phyloP scores from a whole-genome alignment of 179 eudicot genomes.

The Beta lomatogona region DNA sequence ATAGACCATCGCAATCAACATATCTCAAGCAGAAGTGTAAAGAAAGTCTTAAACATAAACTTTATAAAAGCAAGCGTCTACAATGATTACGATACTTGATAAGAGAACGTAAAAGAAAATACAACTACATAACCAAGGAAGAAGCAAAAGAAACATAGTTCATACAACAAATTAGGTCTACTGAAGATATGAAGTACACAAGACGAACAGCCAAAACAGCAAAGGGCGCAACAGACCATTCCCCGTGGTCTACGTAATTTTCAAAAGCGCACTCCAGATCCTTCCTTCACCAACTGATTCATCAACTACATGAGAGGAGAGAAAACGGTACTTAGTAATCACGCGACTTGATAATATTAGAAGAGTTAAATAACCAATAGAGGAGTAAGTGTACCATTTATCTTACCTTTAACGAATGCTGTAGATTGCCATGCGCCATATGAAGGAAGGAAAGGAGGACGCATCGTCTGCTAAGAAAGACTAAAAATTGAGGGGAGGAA shows the following conservation, averaged over 20 bases:
- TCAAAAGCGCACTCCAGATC: conserved; percentile 21
- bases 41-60: not conserved
- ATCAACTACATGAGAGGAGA: conserved; percentile 18
- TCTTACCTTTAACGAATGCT: conserved; percentile 29
- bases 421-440: conserved; percentile 13
- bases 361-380: not conserved
- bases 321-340: not conserved
- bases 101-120: conserved; percentile 12
- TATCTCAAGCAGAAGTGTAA: not conserved
- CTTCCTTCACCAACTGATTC: conserved; percentile 17
- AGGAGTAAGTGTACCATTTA: not conserved
- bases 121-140: not conserved
- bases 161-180: conserved; percentile 15
- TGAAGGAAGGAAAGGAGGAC: conserved; percentile 22
- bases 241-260: conserved; percentile 16
- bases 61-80: conserved; percentile 14
- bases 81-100: conserved; percentile 16
- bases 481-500: conserved; percentile 27
- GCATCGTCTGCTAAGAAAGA: conserved; percentile 9
- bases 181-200: conserved; percentile 24
- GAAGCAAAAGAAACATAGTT: conserved; percentile 13
- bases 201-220: conserved; percentile 29
- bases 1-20: not conserved
- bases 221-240: conserved; percentile 19
- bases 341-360: not conserved